Evolutionary conservation across 1,284 basidiomycete genomes (phyloP), one percentile per base, ranked within the genome.

Genomic region (Moesziomyces sp.): DNA sequence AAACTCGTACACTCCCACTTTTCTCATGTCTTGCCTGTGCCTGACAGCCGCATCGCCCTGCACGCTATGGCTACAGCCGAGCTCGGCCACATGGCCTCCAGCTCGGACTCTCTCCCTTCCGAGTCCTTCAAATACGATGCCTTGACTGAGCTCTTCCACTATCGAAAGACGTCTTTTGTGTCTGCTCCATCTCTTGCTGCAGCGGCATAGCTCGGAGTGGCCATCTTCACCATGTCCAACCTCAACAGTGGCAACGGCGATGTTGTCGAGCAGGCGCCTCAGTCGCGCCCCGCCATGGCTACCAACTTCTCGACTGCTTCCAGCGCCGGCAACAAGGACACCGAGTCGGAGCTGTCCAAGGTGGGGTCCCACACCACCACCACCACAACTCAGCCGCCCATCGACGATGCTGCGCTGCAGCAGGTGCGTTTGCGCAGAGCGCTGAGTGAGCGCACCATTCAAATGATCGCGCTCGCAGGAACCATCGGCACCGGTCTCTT

Each of bases 381-480:
- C 51, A 52, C 48, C 35, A 44, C 50, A 16, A 16, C 52, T 16
- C 59, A 56, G 9, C 57, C 55, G 5, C 40, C 52, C 8, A 63
- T 68, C 45, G 49, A 30, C 28, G 61, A 70, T 45, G 61, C 40
- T 5, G 61, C 49, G n/a, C 59, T 70, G 11, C 67, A 62, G 16
- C 52, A 71, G 35, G 46, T 71, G 3, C 62, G 68, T 14, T 53
- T 81, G 45, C 79, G 79, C 42, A 71, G 80, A 18, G 71, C 59
- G 6, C 58, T 82, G 26, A 43, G 67, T 5, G 68, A 65, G 56
- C 74, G 80, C 13, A 79, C 78, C 49, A 76, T 82, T 44, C 79
- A 82, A 59, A 78, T 87, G 86, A 87, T 88, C 52, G 87, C 87
- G 1, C 84, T 88, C 33, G 87, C 87, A 21, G 87, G 87, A n/a